Percentiles rank a stretch among this genome's conserved stretches.
These are phyloP conservation scores for Blastobotrys petasosporus DNA, from an alignment of 1,139 yeast species.

Conservation along the genomic window DNA sequence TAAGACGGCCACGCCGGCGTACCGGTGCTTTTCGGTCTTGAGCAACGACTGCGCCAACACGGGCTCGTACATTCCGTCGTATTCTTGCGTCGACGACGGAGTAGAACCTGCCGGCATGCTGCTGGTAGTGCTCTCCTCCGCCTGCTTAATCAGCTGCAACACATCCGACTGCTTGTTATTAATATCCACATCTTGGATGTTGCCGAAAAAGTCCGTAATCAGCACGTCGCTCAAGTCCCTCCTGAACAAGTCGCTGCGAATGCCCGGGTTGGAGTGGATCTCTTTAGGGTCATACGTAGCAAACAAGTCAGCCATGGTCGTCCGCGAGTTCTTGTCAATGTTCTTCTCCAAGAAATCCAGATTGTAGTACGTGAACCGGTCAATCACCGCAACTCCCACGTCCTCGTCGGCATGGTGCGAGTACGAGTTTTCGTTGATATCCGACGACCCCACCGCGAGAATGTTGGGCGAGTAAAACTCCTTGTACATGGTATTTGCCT, in stretches of 20 bases:
- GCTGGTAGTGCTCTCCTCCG: no score
- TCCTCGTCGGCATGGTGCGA: slow-evolving; percentile 95
- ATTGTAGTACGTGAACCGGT: slow-evolving; percentile 88
- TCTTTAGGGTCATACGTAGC: slow-evolving; percentile 77
- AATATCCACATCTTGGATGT: slow-evolving; percentile 75
- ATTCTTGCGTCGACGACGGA: no score
- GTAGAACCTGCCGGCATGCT: neutral
- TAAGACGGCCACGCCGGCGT: no score
- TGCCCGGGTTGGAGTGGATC: slow-evolving; percentile 89
- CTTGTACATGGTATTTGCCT: slow-evolving; percentile 96
- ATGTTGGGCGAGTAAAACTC: slow-evolving; percentile 89
- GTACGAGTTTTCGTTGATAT: slow-evolving; percentile 81
- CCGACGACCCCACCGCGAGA: slow-evolving; percentile 90
- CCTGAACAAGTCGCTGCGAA: slow-evolving; percentile 69
- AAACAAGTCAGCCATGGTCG: slow-evolving; percentile 76
- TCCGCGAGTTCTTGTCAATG: slow-evolving; percentile 65
- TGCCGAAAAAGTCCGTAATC: slow-evolving; percentile 92
- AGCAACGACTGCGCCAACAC: no score
- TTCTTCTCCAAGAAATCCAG: slow-evolving; percentile 71
- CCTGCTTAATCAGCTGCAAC: slow-evolving; percentile 15
- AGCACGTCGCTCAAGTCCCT: slow-evolving; percentile 65
- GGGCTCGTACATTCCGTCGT: no score
- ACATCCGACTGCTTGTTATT: slow-evolving; percentile 39
- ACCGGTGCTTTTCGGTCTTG: no score
- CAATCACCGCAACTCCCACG: slow-evolving; percentile 96